A percentile compares a stretch with the other conserved stretches of the same genome.
Conservation (phyloP, 441 rosid species). For the Pelargonium cotyledonis region DNA sequence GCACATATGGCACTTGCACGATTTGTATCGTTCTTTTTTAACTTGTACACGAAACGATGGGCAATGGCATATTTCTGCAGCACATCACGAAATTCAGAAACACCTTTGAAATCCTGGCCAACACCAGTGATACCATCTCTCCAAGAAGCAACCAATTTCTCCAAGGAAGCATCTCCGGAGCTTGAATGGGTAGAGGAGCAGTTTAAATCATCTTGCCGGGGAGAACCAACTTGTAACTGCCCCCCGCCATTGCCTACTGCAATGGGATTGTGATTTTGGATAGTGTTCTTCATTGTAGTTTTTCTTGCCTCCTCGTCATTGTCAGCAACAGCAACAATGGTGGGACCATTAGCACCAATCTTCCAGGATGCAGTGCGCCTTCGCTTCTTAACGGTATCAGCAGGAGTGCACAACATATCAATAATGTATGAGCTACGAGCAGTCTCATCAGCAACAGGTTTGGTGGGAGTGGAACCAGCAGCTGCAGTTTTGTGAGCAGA, state of each 20-base stretch:
- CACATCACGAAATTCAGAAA: slow-evolving; percentile 73
- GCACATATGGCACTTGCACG: slow-evolving; percentile 75
- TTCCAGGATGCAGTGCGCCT: slow-evolving; percentile 58
- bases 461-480: slow-evolving; percentile 20
- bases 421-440: slow-evolving; percentile 21
- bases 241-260: slow-evolving; percentile 30
- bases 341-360: slow-evolving; percentile 30
- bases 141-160: slow-evolving; percentile 60
- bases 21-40: slow-evolving; percentile 72
- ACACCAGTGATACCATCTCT: slow-evolving; percentile 70
- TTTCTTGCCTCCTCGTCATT: slow-evolving; percentile 34
- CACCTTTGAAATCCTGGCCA: slow-evolving; percentile 80
- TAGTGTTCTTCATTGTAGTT: slow-evolving; percentile 30
- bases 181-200: slow-evolving; percentile 18
- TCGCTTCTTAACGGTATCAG: slow-evolving; percentile 74
- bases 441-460: slow-evolving; percentile 24
- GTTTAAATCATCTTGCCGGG: slow-evolving; percentile 25
- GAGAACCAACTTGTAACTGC: slow-evolving; percentile 21
- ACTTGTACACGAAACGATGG: slow-evolving; percentile 62
- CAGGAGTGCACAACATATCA: slow-evolving; percentile 52
- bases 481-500: slow-evolving; percentile 20
- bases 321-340: slow-evolving; percentile 30
- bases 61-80: slow-evolving; percentile 87
- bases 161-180: slow-evolving; percentile 34
- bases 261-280: slow-evolving; percentile 20